These are phyloP conservation scores for Talaromyces atroroseus DNA, from an alignment of 2,329 filamentous ascomycete species.

Conservation along the genomic window DNA sequence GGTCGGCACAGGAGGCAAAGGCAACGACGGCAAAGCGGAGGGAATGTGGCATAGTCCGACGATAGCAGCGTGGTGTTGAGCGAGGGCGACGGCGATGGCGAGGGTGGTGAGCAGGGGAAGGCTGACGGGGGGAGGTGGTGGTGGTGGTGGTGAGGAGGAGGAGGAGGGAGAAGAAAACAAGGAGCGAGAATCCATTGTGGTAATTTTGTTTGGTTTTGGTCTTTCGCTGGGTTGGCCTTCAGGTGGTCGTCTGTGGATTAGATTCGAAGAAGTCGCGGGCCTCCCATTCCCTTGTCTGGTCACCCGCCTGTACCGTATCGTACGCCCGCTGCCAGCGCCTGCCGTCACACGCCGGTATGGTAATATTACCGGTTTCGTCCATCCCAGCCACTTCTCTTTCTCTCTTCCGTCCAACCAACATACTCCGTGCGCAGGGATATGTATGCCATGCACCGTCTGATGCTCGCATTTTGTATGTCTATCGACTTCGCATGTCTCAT, in stretches of 20 bases:
- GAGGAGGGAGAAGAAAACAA: slow-evolving; percentile 15
- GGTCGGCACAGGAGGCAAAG: slow-evolving; percentile 20
- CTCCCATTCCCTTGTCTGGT: not conserved
- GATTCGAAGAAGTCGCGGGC: not conserved
- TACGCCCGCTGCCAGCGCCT: not conserved
- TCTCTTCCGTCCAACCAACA: too few species aligned
- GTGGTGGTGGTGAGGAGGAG: slow-evolving; percentile 15
- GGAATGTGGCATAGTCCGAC: slow-evolving; percentile 28
- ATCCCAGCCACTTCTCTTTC: not conserved
- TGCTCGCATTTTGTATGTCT: too few species aligned
- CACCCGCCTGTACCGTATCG: not conserved
- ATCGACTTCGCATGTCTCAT: too few species aligned
- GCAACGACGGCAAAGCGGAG: slow-evolving; percentile 15
- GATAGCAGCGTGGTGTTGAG: not conserved
- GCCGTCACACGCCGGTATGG: not conserved
- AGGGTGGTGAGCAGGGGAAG: slow-evolving; percentile 5
- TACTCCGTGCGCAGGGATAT: too few species aligned
- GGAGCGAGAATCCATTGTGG: slow-evolving; percentile 11
- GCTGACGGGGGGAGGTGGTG: not conserved
- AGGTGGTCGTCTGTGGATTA: not conserved
- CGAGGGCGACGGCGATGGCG: slow-evolving; percentile 19
- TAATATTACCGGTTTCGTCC: too few species aligned
- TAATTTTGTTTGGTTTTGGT: slow-evolving; percentile 15
- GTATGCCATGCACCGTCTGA: too few species aligned
- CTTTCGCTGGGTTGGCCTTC: slow-evolving; percentile 3